Base-by-base conservation (phyloP, 768 basidiomycete genomes). In the Mycena maculata region DNA sequence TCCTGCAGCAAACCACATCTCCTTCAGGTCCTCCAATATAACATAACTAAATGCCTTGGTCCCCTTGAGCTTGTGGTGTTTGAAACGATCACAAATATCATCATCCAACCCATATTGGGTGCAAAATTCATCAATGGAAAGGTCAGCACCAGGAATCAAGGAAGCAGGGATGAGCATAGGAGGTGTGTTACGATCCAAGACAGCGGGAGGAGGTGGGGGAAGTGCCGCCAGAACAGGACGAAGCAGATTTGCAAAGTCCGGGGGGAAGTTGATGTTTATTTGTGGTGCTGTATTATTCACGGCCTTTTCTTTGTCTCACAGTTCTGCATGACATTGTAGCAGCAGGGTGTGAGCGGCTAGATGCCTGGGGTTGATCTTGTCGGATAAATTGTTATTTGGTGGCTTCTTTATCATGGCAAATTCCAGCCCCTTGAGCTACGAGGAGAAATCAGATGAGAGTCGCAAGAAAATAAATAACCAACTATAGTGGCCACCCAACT, bases 1-100 rank as follows among this genome's bases (percentile, higher is more conserved):
- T 3, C 63, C 47, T 1, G 42, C 41, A 42, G 67, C 68, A 72
- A 75, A 75, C 4, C 60, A 69, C 70, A 74, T 71, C 13, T 41
- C 42, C 15, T 33, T 44, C 8, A 76, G 63, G 15, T 75, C 62
- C 3, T 25, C 25, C 15, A 65, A 45, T 7, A 41, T 41, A 9
- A 73, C 64, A 30, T 70, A 70, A 8, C 30, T n/a, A 33, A 72
- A 71, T 1, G 70, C 62, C 42, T 67, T 63, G 1, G 72, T 71
- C 6, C 55, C 60, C 16, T 70, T 58, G 30, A 57, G 65, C 25
- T 55, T 60, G 27, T 66, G 49, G 3, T 71, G 68, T 20, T 25
- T 3, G 6, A 73, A 55, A 18, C 33, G 53, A 12, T 2, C 55
- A 13, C 16, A 28, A 16, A 57, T 57, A 4, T 57, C 55, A 3